phyloP scores from a whole-genome alignment of 768 basidiomycete genomes.

The Tricholoma matsutake region DNA sequence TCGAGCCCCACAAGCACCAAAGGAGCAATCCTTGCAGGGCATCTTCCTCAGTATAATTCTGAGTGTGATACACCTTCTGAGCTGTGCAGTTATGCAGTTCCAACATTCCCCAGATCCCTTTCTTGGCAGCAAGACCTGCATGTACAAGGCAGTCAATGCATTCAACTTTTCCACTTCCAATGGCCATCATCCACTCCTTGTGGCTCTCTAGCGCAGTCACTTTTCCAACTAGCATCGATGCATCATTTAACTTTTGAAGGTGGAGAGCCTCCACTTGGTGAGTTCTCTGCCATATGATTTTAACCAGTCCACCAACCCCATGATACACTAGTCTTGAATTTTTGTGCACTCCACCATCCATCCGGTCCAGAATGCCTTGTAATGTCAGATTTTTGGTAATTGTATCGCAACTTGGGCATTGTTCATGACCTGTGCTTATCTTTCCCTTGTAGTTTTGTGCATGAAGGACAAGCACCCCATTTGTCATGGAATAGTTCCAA shows the following conservation, averaged over 20 bases:
- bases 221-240: background rate
- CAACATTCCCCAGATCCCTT: slow-evolving; percentile 4
- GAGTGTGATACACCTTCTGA: slow-evolving; percentile 10
- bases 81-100: background rate
- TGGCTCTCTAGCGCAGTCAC: background rate
- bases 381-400: background rate
- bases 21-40: slow-evolving; percentile 6
- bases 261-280: background rate
- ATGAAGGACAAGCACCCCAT: background rate
- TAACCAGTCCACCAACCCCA: slow-evolving; percentile 13
- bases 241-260: background rate
- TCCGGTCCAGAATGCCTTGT: slow-evolving; percentile 3
- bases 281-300: slow-evolving; percentile 9
- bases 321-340: background rate
- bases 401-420: background rate
- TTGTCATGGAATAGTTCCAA: background rate
- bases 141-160: slow-evolving; percentile 11
- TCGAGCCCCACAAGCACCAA: slow-evolving; percentile 7
- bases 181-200: slow-evolving; percentile 5
- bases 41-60: no score
- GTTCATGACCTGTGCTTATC: background rate
- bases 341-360: background rate
- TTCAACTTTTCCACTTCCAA: slow-evolving; percentile 11
- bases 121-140: slow-evolving; percentile 3
- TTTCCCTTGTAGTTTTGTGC: background rate